A percentile compares a stretch with the other conserved stretches of the same genome.
These are phyloP conservation scores for Smallanthus sonchifolius DNA, from an alignment of 129 eudicot species.

Conservation along the genomic window DNA sequence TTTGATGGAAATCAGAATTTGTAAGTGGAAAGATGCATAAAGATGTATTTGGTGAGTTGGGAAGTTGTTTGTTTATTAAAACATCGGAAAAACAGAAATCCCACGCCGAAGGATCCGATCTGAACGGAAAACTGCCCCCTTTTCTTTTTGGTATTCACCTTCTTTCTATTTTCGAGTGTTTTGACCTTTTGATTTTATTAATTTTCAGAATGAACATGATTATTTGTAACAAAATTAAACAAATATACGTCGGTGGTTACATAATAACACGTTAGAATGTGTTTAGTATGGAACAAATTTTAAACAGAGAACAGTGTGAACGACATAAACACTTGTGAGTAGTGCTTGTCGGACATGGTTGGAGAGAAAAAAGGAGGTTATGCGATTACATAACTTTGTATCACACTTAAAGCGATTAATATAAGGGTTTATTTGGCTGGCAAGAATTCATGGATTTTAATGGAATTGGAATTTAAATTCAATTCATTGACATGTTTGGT, in stretches of 20 bases:
- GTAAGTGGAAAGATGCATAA: constrained; percentile 18
- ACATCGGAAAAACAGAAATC: constrained; percentile 10
- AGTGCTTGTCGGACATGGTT: too few species aligned
- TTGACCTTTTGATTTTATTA: not conserved
- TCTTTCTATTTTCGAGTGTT: not conserved
- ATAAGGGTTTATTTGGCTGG: too few species aligned
- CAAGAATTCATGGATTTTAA: too few species aligned
- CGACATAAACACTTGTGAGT: too few species aligned
- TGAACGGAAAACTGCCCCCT: constrained; percentile 19
- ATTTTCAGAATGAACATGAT: not conserved
- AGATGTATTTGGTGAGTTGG: constrained; percentile 20
- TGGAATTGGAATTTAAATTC: too few species aligned
- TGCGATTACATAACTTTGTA: too few species aligned
- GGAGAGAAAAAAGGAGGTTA: too few species aligned
- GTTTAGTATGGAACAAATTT: not conserved
- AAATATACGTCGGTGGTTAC: not conserved
- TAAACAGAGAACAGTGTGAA: too few species aligned
- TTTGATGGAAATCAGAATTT: constrained; percentile 13
- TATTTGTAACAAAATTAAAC: not conserved
- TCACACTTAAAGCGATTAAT: too few species aligned
- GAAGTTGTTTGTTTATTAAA: constrained; percentile 2
- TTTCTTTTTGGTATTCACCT: not conserved
- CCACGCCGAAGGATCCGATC: constrained; percentile 28
- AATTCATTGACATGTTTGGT: too few species aligned
- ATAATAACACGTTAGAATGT: not conserved